Evolutionary conservation across 768 basidiomycete species (phyloP), one percentile per base, ranked within the genome.

Genomic region (Podaxis rugospora): DNA sequence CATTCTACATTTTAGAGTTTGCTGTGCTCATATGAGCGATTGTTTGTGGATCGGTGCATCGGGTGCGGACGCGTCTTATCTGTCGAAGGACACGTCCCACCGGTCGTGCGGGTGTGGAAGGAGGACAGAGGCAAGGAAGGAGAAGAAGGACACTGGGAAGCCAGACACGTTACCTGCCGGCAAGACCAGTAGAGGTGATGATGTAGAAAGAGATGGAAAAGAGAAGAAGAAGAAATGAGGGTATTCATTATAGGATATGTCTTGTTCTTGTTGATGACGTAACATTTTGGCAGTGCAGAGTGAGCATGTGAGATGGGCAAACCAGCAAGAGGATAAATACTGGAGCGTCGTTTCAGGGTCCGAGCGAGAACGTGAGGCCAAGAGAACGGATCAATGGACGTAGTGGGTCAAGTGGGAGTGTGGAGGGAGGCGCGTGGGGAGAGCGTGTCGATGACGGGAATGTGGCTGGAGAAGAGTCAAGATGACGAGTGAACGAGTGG

Each of bases 51-150:
- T 35, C 80, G 75, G 2, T 93, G 90, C 65, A 71, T 71, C 23
- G 72, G 69, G 32, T 93, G 90, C 66, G 74, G 80, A 51, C 83
- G 89, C 16, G 85, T 92, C 27, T 72, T 91, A 21, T 87, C 87
- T 0, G 75, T 77, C 1, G 89, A 92, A 65, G 86, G 85, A 0
- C 88, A 91, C 68, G 76, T 88, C 6, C 90, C 90, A 1, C 85
- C 89, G 0, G 87, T 90, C 2, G 86, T 83, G 32, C 80, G 88
- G 47, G 66, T 81, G 27, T 88, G 82, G 83, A 73, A 70, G 23
- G 74, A 76, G 70, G 65, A 72, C 61, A 32, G 32, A 32, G 64
- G 42, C 2, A 85, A 85, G 84, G 47, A 39, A 5, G 39, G 82
- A 81, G 72, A 70, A 18, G 74, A 76, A 69, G 66, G 73, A 60